phyloP scores from a whole-genome alignment of 768 basidiomycete species.

The Russula olivacea region DNA sequence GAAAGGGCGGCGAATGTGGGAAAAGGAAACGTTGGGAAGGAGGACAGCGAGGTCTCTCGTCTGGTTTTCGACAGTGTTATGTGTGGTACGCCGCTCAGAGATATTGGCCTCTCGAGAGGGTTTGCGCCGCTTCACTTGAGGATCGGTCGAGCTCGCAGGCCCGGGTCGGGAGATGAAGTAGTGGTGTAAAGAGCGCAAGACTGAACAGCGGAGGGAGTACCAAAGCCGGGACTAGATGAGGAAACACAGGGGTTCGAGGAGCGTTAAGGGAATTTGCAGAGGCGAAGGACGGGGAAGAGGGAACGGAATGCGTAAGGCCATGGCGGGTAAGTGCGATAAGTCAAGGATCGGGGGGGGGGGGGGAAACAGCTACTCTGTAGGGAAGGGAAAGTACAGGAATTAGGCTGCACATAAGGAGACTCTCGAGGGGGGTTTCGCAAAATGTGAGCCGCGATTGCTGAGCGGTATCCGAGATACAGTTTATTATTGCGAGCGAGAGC shows the following conservation, averaged over 20 bases:
- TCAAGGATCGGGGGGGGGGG: not conserved
- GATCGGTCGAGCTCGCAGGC: conserved; percentile 25
- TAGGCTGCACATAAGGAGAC: conserved; percentile 17
- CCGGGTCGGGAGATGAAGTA: conserved; percentile 9
- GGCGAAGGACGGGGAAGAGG: conserved; percentile 36
- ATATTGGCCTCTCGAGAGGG: conserved; percentile 88
- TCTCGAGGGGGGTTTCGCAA: conserved; percentile 21
- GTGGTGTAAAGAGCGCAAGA: conserved; percentile 24
- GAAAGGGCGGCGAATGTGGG: conserved; percentile 86
- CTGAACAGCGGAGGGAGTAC: conserved; percentile 32
- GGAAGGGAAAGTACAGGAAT: conserved; percentile 25
- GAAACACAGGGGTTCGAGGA: conserved; percentile 46
- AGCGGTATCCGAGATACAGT: conserved; percentile 43
- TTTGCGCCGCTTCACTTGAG: conserved; percentile 70
- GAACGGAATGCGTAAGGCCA: conserved; percentile 39
- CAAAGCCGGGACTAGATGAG: conserved; percentile 34
- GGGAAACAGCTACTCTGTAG: not conserved
- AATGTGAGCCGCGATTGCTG: conserved; percentile 43
- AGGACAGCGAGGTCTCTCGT: conserved; percentile 87
- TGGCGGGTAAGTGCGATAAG: conserved; percentile 28
- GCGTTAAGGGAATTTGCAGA: conserved; percentile 40
- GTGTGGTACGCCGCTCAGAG: conserved; percentile 90
- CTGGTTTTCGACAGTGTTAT: conserved; percentile 97
- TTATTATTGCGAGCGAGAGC: conserved; percentile 16
- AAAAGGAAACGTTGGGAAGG: conserved; percentile 81